phyloP scores from a whole-genome alignment of 257 asterid genomes.

The Linaria vulgaris region DNA sequence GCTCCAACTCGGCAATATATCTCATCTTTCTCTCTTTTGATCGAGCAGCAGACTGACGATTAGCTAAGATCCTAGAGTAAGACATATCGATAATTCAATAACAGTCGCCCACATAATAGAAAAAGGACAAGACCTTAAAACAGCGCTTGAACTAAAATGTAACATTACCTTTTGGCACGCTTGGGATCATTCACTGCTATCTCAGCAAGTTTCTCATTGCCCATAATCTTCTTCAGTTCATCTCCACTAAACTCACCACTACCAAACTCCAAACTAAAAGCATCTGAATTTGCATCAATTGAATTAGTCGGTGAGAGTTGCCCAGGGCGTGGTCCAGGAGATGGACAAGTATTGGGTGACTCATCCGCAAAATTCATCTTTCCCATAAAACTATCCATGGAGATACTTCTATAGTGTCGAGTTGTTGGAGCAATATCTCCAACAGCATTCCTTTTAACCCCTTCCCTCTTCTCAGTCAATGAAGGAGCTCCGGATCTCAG shows the following conservation, averaged over 20 bases:
- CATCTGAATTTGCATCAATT: constrained; percentile 43
- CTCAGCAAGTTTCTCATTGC: constrained; percentile 66
- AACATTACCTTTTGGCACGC: constrained; percentile 57
- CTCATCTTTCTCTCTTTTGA: constrained; percentile 74
- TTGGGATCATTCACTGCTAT: constrained; percentile 67
- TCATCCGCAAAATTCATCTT: constrained; percentile 51
- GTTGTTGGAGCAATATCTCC: constrained; percentile 55
- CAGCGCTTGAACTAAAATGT: not conserved
- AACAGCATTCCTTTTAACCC: constrained; percentile 53
- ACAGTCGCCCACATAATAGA: not conserved
- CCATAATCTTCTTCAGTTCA: constrained; percentile 66
- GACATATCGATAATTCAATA: constrained; percentile 4
- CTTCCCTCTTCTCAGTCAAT: constrained; percentile 44
- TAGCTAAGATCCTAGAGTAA: constrained; percentile 57
- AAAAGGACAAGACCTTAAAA: not conserved
- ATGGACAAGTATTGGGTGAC: constrained; percentile 50
- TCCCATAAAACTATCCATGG: constrained; percentile 65
- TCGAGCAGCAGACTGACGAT: constrained; percentile 77
- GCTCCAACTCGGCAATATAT: constrained; percentile 65
- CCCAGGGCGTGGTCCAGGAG: constrained; percentile 43
- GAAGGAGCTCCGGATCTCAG: constrained; percentile 34
- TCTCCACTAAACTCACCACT: constrained; percentile 66
- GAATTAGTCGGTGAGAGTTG: constrained; percentile 52
- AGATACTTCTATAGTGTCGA: constrained; percentile 60
- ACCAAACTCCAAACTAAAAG: constrained; percentile 57